Evolutionary conservation across 768 basidiomycete species (phyloP).

Genomic region (Calocera cornea): DNA sequence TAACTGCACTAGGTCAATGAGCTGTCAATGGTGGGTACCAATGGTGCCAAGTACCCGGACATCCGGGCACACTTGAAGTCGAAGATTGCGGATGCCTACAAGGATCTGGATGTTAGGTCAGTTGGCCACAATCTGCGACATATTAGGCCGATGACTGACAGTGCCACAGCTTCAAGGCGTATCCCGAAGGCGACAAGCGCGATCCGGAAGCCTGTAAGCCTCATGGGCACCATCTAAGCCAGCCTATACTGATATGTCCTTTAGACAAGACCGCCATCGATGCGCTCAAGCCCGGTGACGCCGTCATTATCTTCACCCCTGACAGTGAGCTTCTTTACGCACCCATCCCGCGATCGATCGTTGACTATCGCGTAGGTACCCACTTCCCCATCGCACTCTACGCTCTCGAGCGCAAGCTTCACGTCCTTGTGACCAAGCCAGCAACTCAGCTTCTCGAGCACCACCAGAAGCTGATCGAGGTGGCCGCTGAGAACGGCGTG

Average conservation of each 20-base stretch:
- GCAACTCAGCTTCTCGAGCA: conserved; percentile 76
- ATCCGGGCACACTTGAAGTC: conserved; percentile 67
- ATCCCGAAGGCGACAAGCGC: conserved; percentile 52
- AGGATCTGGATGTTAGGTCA: conserved; percentile 72
- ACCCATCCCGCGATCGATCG: neutral
- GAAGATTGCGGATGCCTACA: conserved; percentile 75
- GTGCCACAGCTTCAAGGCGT: conserved; percentile 53
- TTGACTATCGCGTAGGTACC: conserved; percentile 36
- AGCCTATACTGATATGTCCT: neutral
- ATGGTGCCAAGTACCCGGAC: conserved; percentile 70
- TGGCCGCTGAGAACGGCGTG: conserved; percentile 66
- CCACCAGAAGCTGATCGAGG: conserved; percentile 62
- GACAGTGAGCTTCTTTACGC: conserved; percentile 45
- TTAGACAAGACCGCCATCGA: conserved; percentile 76
- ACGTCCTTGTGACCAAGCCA: conserved; percentile 87
- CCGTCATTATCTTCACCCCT: conserved; percentile 87
- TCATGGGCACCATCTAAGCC: neutral
- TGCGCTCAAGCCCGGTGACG: conserved; percentile 62
- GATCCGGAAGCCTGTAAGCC: conserved; percentile 72
- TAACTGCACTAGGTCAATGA: conserved; percentile 40
- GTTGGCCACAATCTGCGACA: conserved; percentile 18
- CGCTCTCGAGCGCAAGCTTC: conserved; percentile 71
- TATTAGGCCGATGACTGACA: neutral
- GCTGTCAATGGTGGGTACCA: conserved; percentile 80
- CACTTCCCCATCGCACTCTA: conserved; percentile 76